Base-by-base conservation (phyloP, 2,329 filamentous ascomycete species). In the Ceratocystiopsis minuta region DNA sequence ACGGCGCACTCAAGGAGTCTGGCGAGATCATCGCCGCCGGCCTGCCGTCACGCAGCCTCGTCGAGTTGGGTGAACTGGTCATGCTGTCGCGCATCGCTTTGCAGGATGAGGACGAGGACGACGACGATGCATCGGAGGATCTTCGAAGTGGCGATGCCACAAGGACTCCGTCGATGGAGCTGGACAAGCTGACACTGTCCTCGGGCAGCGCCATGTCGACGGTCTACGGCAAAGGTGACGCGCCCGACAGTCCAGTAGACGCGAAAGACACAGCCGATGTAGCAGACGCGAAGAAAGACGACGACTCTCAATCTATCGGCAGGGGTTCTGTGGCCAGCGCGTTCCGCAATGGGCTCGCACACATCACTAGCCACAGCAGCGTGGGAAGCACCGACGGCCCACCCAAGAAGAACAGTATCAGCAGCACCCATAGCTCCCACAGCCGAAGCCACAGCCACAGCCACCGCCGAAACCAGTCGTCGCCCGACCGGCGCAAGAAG, bases 51-150 rank as follows among this genome's bases (percentile, higher is more conserved):
- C 69, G 75, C 37, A 79, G 92, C 51, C 69, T 95, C 4, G 82
- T 94, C 0, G 88, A 95, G 71, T 74, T 95, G 1, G 88, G 87
- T 4, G 87, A 95, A 55, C 63, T 95, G 4, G 70, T 75, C 13
- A 74, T 77, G 68, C 64, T 78, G 28, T 65, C 68, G 5, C 60
- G 61, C 34, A 57, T 67, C 34, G 54, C 54, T 6, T 51, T 60
- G n/a, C 57, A 59, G 40, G 64, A 67, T 43, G 55, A 57, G 35
- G 52, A 55, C 37, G 51, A 55, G 13, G 53, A 54, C 15, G 40
- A 57, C 47, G 46, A 50, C 49, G 40, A 49, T 28, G 31, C 41
- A 15, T 33, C 40, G 14, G 37, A 36, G 38, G 37, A 24, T 7
- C 11, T 35, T 28, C 24, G 24, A 6, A 28, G 24, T 10, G 24